These are phyloP conservation scores for Thelonectria discophora DNA, from an alignment of 2,329 filamentous ascomycete genomes.

Conservation along the genomic window DNA sequence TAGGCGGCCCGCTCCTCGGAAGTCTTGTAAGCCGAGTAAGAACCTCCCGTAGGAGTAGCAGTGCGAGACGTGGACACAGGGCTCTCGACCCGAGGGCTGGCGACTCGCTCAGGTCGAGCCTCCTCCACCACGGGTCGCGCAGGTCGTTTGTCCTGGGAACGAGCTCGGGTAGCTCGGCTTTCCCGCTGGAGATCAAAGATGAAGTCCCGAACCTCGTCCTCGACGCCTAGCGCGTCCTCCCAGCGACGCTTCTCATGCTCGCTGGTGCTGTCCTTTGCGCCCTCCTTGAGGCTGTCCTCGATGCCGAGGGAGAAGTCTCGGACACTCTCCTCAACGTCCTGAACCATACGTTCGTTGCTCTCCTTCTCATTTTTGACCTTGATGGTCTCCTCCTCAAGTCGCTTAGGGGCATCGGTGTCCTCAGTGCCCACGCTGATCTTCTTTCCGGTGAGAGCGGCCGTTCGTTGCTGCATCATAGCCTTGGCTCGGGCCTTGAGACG, in stretches of 20 bases:
- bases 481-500: slow-evolving; percentile 93
- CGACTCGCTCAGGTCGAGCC: slow-evolving; percentile 49
- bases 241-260: slow-evolving; percentile 93
- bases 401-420: slow-evolving; percentile 80
- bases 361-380: slow-evolving; percentile 86
- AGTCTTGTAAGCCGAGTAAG: slow-evolving; percentile 86
- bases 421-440: slow-evolving; percentile 75
- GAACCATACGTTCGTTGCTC: slow-evolving; percentile 95
- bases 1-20: slow-evolving; percentile 94
- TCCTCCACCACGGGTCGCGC: slow-evolving; percentile 56
- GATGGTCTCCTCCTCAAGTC: slow-evolving; percentile 87
- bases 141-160: slow-evolving; percentile 64
- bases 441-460: slow-evolving; percentile 88
- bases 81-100: slow-evolving; percentile 61
- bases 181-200: slow-evolving; percentile 95
- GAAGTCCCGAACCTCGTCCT: slow-evolving; percentile 96
- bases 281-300: slow-evolving; percentile 88
- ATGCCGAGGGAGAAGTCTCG: slow-evolving; percentile 85
- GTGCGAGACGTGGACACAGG: slow-evolving; percentile 64
- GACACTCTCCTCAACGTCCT: slow-evolving; percentile 95
- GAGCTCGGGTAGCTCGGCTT: slow-evolving; percentile 78
- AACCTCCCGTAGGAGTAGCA: slow-evolving; percentile 58
- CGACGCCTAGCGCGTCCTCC: slow-evolving; percentile 95
- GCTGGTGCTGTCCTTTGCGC: slow-evolving; percentile 74
- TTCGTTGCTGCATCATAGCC: slow-evolving; percentile 98